phyloP scores from a whole-genome alignment of 2,329 filamentous ascomycete genomes.

The Fusarium stilboides region DNA sequence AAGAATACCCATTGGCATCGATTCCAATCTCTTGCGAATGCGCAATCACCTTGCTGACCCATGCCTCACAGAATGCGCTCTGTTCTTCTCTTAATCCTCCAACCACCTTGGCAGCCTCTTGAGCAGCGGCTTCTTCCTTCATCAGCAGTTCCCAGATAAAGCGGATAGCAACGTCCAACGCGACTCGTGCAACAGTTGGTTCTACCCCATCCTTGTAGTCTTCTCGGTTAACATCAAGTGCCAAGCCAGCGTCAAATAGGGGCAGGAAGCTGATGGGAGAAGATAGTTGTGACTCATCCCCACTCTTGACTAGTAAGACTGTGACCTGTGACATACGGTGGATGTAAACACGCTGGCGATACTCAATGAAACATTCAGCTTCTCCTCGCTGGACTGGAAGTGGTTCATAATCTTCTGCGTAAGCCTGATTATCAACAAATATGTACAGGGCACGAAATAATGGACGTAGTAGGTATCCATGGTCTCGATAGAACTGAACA shows the following conservation, averaged over 20 bases:
- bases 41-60: background rate
- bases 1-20: background rate
- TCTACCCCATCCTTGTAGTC: background rate
- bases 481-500: conserved; percentile 4
- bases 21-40: background rate
- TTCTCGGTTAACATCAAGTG: background rate
- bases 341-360: background rate
- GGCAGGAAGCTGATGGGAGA: conserved; percentile 3
- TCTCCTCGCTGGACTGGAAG: background rate
- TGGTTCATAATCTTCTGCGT: background rate
- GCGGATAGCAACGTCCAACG: background rate
- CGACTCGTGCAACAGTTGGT: background rate
- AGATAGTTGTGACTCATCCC: background rate
- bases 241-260: conserved; percentile 4
- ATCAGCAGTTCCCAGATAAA: background rate
- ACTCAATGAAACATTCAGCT: background rate
- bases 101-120: background rate
- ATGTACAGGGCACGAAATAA: conserved; percentile 4
- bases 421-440: background rate
- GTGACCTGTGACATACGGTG: background rate
- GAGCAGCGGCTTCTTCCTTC: background rate
- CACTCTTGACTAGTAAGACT: background rate
- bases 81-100: background rate
- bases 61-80: background rate
- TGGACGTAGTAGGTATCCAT: conserved; percentile 1